Evolutionary conservation across 225 moss, liverwort and hornwort species (phyloP).

Genomic region (Polytrichum formosum): DNA sequence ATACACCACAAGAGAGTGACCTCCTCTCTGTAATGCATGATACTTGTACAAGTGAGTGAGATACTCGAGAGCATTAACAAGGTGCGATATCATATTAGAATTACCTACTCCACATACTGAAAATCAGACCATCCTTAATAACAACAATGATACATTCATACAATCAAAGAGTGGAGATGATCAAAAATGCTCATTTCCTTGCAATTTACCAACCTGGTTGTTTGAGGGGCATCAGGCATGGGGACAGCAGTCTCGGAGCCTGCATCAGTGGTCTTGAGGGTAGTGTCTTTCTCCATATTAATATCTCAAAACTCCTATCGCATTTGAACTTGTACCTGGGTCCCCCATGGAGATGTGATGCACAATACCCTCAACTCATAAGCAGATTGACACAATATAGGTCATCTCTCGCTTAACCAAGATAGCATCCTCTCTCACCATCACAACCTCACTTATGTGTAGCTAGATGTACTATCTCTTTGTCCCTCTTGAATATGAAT

Average conservation of each 20-base stretch:
- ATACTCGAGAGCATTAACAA: not conserved
- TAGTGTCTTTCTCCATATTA: not conserved
- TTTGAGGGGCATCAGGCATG: not conserved
- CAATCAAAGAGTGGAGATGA: not conserved
- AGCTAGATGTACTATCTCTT: not conserved
- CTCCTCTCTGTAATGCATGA: not conserved
- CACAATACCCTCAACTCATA: not conserved
- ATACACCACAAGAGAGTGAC: not conserved
- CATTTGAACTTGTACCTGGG: not conserved
- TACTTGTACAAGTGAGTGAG: not conserved
- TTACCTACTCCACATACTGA: not conserved
- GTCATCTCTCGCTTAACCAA: not conserved
- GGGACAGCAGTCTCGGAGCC: not conserved
- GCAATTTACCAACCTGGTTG: not conserved
- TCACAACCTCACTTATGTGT: not conserved
- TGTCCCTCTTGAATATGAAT: not conserved
- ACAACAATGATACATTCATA: not conserved
- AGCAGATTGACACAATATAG: not conserved
- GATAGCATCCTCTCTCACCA: not conserved
- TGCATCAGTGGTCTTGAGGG: not conserved
- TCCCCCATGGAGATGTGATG: not conserved
- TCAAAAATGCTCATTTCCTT: too few relatives aligned
- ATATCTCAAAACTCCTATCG: not conserved
- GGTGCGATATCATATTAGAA: not conserved
- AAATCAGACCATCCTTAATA: not conserved